phyloP scores from a whole-genome alignment of 768 basidiomycete species.

The Agaricus blazei region DNA sequence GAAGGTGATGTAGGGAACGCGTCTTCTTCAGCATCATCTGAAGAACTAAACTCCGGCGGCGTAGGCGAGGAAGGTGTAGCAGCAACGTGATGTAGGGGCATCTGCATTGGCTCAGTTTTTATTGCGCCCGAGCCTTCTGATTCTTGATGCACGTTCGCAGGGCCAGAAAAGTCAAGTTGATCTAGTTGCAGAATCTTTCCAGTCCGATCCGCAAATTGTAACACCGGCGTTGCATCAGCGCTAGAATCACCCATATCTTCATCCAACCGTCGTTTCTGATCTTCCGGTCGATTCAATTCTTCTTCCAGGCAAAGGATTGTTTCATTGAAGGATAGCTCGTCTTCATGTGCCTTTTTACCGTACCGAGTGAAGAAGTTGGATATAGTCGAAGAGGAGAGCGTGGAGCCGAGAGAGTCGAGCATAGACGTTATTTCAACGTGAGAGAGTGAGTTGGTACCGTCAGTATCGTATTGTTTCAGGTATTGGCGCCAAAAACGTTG shows the following conservation, averaged over 20 bases:
- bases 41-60: slow-evolving; percentile 13
- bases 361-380: slow-evolving; percentile 75
- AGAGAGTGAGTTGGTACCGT: slow-evolving; percentile 70
- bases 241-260: slow-evolving; percentile 44
- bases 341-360: slow-evolving; percentile 57
- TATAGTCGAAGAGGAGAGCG: slow-evolving; percentile 68
- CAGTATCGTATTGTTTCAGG: slow-evolving; percentile 84
- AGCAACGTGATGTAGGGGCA: slow-evolving; percentile 31
- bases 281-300: slow-evolving; percentile 68
- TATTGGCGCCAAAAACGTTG: slow-evolving; percentile 90
- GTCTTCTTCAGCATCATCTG: slow-evolving; percentile 16
- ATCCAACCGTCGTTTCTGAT: slow-evolving; percentile 67
- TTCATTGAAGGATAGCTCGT: slow-evolving; percentile 75
- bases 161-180: slow-evolving; percentile 59
- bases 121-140: slow-evolving; percentile 13
- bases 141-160: slow-evolving; percentile 15
- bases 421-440: slow-evolving; percentile 88
- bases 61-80: slow-evolving; percentile 10
- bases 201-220: slow-evolving; percentile 31
- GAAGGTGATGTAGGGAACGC: not conserved
- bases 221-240: slow-evolving; percentile 48
- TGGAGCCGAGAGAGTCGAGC: slow-evolving; percentile 96
- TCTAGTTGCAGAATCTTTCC: slow-evolving; percentile 35
- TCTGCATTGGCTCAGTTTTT: slow-evolving; percentile 43
- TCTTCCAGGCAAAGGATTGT: slow-evolving; percentile 81